Percentiles rank a stretch among this genome's conserved stretches.
phyloP scores from a whole-genome alignment of 2,329 filamentous ascomycete genomes.

The Arthrobotrys sphaeroides region DNA sequence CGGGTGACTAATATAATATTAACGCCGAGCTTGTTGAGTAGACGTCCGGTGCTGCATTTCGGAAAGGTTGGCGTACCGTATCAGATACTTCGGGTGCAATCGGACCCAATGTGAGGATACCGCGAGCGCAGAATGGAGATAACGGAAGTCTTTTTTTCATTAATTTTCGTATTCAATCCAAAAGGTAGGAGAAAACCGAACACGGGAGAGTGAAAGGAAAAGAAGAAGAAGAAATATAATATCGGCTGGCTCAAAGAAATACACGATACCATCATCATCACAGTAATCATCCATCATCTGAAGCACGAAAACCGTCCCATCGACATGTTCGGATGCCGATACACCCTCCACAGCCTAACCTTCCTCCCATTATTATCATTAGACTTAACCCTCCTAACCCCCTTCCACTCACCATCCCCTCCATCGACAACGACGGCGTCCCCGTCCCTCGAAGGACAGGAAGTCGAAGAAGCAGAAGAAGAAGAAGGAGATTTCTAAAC shows the following conservation, averaged over 20 bases:
- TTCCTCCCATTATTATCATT: constrained; percentile 16
- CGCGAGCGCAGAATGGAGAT: neutral
- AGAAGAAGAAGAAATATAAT: neutral
- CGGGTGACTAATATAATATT: too few relatives aligned
- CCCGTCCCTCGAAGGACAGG: too few relatives aligned
- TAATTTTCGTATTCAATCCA: constrained; percentile 18
- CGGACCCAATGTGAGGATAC: too few relatives aligned
- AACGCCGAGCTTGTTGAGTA: too few relatives aligned
- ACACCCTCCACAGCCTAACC: constrained; percentile 1
- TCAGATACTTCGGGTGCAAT: too few relatives aligned
- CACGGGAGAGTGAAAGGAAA: too few relatives aligned
- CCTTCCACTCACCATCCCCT: neutral
- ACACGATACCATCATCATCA: neutral
- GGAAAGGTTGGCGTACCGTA: too few relatives aligned
- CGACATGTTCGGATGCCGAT: neutral
- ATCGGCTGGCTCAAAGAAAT: constrained; percentile 11
- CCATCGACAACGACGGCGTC: neutral
- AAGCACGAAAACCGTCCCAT: constrained; percentile 17
- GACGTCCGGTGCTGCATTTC: too few relatives aligned
- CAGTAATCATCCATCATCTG: neutral
- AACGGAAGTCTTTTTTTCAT: constrained; percentile 4
- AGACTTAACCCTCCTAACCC: neutral
- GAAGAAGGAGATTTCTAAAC: constrained; percentile 28
- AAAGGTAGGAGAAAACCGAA: neutral
- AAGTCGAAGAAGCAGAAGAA: too few relatives aligned